Percentiles rank a stretch among this genome's conserved stretches.
phyloP scores from a whole-genome alignment of 495 filamentous ascomycete species.

The Hapsidospora chrysogenum region DNA sequence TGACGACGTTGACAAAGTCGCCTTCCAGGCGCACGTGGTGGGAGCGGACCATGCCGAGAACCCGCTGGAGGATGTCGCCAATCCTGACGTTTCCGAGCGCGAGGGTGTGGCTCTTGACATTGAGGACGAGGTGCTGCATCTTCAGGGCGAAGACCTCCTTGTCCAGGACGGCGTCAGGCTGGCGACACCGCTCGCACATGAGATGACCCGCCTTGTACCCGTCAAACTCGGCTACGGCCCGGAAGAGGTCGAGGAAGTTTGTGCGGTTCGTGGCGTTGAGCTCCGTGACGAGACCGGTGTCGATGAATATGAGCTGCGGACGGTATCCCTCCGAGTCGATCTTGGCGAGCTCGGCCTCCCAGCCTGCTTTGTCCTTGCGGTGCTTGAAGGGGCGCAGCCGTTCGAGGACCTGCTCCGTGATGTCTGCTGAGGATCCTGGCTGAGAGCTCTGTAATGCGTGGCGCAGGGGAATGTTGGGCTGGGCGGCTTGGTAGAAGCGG shows the following conservation, averaged over 20 bases:
- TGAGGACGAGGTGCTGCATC: constrained; percentile 89
- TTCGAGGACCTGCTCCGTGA: constrained; percentile 71
- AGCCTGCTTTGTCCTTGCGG: constrained; percentile 37
- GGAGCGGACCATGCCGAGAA: constrained; percentile 75
- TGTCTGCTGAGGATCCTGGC: constrained; percentile 8
- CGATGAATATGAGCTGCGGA: constrained; percentile 93
- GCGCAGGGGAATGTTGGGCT: constrained; percentile 41
- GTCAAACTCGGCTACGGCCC: constrained; percentile 90
- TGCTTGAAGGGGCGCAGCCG: constrained; percentile 58
- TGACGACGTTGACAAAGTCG: constrained; percentile 96
- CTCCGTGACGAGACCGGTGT: constrained; percentile 91
- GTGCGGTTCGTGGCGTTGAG: constrained; percentile 69
- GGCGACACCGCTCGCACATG: constrained; percentile 89
- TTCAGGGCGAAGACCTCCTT: constrained; percentile 79
- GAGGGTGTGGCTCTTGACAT: constrained; percentile 78
- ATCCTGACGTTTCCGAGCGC: constrained; percentile 93
- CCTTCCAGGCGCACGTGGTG: constrained; percentile 95
- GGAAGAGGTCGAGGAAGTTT: constrained; percentile 95
- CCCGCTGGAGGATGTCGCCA: constrained; percentile 81
- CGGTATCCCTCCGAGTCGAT: constrained; percentile 86
- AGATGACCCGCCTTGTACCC: constrained; percentile 88
- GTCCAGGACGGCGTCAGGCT: constrained; percentile 77
- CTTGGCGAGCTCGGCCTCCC: constrained; percentile 52
- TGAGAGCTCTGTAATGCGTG: constrained; percentile 19
- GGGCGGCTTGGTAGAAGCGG: constrained; percentile 78